Evolutionary conservation across 2,329 filamentous ascomycete species (phyloP), one percentile per base, ranked within the genome.

Genomic region (Scortechinia acanthostroma): DNA sequence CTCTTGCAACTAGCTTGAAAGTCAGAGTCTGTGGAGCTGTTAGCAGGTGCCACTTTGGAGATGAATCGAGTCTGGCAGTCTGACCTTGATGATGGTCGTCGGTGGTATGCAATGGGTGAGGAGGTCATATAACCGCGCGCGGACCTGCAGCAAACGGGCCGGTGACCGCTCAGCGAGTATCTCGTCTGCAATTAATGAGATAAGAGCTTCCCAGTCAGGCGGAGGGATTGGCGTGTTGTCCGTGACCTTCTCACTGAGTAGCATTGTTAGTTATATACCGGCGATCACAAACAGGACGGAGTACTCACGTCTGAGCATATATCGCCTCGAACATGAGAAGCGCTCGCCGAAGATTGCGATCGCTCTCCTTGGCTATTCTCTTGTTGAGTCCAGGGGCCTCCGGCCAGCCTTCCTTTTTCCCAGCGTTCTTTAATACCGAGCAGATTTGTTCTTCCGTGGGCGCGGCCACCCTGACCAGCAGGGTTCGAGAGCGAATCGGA

Each of bases 291-390:
- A 10, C 25, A 10, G n/a, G 25, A 10, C n/a, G n/a, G 10, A 30
- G n/a, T 10, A 58, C 83, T 52, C 76, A 96, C 90, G 96, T 97
- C 60, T 97, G 91, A 23, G 93, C 93, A 68, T 97, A 89, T 21
- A 97, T 88, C 13, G 93, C 87, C 68, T 98, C 93, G 58, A 91
- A 95, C 91, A 98, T 98, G 53, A 98, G 72, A 57, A 98, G 68
- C 16, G 93, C 93, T 58, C 86, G 83, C 51, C 93, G 80, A 57
- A 98, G 63, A 65, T 98, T 98, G 51, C 93, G 78, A 25, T 89
- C 90, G 57, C 91, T 95, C 57, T 95, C 90, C 58, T 79, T 81
- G 0, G 93, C 93, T 61, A 98, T 93, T 55, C 88, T 81, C 64
- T 78, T 75, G 61, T 96, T 89, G 52, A 98, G 64, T 1, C 75